Evolutionary conservation across 148 eudicot species (phyloP), one percentile per base, ranked within the genome.

Genomic region (Oxyria digyna): DNA sequence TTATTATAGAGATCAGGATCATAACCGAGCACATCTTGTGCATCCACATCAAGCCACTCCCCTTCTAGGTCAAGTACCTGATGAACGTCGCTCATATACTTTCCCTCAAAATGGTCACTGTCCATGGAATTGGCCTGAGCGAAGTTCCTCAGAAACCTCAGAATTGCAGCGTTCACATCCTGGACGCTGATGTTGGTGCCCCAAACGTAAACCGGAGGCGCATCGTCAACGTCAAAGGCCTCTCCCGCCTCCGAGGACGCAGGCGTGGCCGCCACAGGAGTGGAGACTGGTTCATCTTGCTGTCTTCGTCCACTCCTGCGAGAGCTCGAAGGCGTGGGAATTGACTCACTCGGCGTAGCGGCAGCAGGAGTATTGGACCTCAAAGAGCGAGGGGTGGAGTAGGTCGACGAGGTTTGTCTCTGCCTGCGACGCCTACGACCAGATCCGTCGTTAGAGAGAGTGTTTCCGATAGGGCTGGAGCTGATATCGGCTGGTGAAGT

Each of bases 161-260:
- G 59, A 72, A 94, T 87, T 6, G 95, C 78, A 2, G 89, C 90
- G 42, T 90, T 90, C 1, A 90, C 97, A 66, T 94, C 98, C 42
- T 85, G 97, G 3, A 94, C 97, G 49, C 98, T 94, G 23, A 94
- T 90, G 40, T 90, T 94, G 10, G 97, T 94, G 21, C 98, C 98
- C 98, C 98, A 94, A 0, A 94, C 98, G 42, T 78, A 90, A 90
- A 88, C 85, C 0, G 96, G 90, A 0, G 98, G 87, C 2, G 96
- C 87, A 26, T 87, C 96, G 40, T 85, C 88, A 1, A 74, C 83
- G 8, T 81, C 88, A 1, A 77, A 87, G 5, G 75, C 86, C 0
- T 83, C 98, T 6, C 96, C 97, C 0, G 69, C 90, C n/a, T 87
- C 96, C 0, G 95, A 89, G 0, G 98, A 87, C 0, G 81, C 86